These are phyloP conservation scores for Hypoxylon rickii DNA, from an alignment of 495 filamentous ascomycete genomes.

Conservation along the genomic window DNA sequence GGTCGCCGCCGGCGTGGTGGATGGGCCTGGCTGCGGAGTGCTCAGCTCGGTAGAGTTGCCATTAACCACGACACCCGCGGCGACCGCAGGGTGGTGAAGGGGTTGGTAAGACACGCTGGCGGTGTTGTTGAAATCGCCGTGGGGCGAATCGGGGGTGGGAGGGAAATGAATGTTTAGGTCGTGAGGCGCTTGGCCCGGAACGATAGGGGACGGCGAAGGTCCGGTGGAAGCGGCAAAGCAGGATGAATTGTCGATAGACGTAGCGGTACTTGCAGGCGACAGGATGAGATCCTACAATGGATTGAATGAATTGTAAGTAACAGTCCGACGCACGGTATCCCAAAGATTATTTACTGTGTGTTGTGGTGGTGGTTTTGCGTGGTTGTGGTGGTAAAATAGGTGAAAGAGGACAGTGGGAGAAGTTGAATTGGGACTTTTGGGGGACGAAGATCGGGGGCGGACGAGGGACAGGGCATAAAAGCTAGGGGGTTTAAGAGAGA, in stretches of 20 bases:
- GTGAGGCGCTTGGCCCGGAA: neutral
- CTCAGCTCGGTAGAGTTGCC: slow-evolving; percentile 45
- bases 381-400: slow-evolving; percentile 2
- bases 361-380: too few species aligned
- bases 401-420: slow-evolving; percentile 28
- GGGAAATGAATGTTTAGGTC: slow-evolving; percentile 2
- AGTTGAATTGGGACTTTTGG: slow-evolving; percentile 12
- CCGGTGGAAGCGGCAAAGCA: neutral
- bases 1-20: slow-evolving; percentile 31
- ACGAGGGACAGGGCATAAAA: too few species aligned
- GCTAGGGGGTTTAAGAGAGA: too few species aligned
- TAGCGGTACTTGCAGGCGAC: neutral
- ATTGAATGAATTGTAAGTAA: neutral
- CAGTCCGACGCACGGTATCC: neutral
- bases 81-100: slow-evolving; percentile 39
- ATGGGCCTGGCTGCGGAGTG: slow-evolving; percentile 39
- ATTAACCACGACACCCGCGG: slow-evolving; percentile 39
- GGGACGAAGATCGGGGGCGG: slow-evolving; percentile 16
- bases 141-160: slow-evolving; percentile 1
- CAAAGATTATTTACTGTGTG: too few species aligned
- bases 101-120: slow-evolving; percentile 40
- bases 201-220: neutral
- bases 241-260: neutral
- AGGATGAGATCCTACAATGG: neutral
- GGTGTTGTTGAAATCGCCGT: slow-evolving; percentile 14